Base-by-base conservation (phyloP, 768 basidiomycete species). In the Pleurotus platypus region DNA sequence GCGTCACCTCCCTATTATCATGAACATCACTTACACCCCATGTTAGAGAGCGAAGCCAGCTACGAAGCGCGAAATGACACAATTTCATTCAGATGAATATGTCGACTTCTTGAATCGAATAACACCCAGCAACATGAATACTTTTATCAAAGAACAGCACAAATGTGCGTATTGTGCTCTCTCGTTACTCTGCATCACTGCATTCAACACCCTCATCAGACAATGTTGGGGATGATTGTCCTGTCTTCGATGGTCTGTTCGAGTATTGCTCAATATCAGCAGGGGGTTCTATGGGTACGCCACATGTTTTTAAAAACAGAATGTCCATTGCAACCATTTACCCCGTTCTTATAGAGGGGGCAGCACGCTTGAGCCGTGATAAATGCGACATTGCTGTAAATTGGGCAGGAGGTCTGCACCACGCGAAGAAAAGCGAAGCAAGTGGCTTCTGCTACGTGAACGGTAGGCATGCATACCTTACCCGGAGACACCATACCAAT, bases 361-460 rank as follows among this genome's bases (percentile, higher is more conserved):
- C 88, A 1, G 80, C 94, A 2, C 89, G 90, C 38, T 68, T 92
- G 15, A 89, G 86, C 48, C 70, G 89, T 58, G 88, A 90, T 67
- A 91, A 91, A 67, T 91, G 89, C 63, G 96, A 98, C 71, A 98
- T 98, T 54, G 87, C 88, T 0, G 92, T 98, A 60, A 97, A 98
- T 73, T 98, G 95, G 97, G 94, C 97, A 0, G 97, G 97, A 7
- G 97, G 97, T 2, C 80, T 99, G 3, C 97, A 99, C 72, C 97
- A 99, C 70, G 97, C 97, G n/a, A 99, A 99, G 75, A 98, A 98
- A 70, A 84, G 91, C 56, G 97, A 98, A 74, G 97, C 96, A 0
- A 92, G 90, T 5, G 97, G 97, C 12, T 99, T 99, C 73, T 99
- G 97, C 78, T 99, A 98, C 77, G 88, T 98, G 73, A 99, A 99